phyloP scores from a whole-genome alignment of 345 rosid species.

The Eucalyptus erythrocorys region DNA sequence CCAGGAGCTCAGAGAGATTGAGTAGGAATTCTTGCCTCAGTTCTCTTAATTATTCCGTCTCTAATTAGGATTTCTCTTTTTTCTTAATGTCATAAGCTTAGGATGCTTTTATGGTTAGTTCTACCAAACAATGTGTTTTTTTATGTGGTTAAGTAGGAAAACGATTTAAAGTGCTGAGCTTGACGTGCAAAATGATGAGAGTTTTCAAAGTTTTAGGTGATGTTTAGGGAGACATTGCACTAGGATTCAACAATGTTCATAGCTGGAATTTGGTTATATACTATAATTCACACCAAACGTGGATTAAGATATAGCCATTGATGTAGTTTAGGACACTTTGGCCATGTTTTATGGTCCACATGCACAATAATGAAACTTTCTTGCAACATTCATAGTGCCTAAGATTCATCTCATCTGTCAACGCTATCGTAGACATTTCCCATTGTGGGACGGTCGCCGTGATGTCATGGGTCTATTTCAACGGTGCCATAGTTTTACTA shows the following conservation, averaged over 20 bases:
- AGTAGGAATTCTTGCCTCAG: slow-evolving; percentile 24
- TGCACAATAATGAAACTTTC: background rate
- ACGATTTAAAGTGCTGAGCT: background rate
- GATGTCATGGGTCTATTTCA: background rate
- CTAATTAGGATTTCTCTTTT: background rate
- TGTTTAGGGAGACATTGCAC: background rate
- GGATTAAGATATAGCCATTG: background rate
- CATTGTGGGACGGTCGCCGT: background rate
- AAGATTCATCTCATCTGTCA: background rate
- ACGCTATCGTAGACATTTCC: background rate
- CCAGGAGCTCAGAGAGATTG: slow-evolving; percentile 64
- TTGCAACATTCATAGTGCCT: background rate
- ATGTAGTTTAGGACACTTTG: background rate
- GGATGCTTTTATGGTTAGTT: background rate
- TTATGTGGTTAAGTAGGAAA: background rate
- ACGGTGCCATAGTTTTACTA: background rate
- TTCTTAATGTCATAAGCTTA: background rate
- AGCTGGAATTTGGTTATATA: background rate
- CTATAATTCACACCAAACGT: background rate
- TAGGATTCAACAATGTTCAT: background rate
- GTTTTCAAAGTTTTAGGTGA: background rate
- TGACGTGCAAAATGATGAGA: background rate
- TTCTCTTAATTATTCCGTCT: background rate
- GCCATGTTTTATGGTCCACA: background rate
- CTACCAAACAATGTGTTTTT: background rate